Evolutionary conservation across 2,329 filamentous ascomycete genomes (phyloP), one percentile per base, ranked within the genome.

Genomic region (Fonsecaea monophora): DNA sequence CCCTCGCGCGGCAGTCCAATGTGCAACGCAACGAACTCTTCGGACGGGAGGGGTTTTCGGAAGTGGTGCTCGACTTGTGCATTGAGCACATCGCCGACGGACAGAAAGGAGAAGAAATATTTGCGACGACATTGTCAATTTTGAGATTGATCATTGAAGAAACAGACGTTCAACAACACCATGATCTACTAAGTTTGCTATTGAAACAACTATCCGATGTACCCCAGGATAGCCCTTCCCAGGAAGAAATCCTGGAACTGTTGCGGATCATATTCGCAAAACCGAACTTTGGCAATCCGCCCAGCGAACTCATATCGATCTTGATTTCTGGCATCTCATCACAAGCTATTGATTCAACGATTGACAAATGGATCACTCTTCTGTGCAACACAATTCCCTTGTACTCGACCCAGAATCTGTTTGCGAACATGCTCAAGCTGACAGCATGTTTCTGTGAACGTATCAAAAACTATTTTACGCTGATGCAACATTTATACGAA

Each of bases 361-460:
- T 99, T 40, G 94, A 98, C 73, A 94, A 92, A 75, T 99, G 96
- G 96, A 89, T 97, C 9, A 84, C 87, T 35, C 94, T 99, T 72
- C 83, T 99, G 7, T 87, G 88, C 4, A 91, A 94, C 75, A 92
- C 92, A 53, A 81, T 99, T 35, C 92, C 94, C 0, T 83, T 96
- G 13, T 97, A 96, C 77, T 86, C 90, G 0, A 89, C 91, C 53
- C 88, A 90, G 4, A 92, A 97, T 54, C 97, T 73, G 13, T 97
- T 76, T 91, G 97, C 75, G 90, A 95, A 60, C 81, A 67, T 99
- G 38, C 89, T 99, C 61, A 95, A 93, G 10, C 83, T 99, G 2
- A 94, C 97, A 0, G 94, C 95, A 77, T 96, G 92, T 37, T 84
- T 99, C 53, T 97, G 94, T 76, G 84, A 84, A 65, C 89, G 97